These are phyloP conservation scores for Juglanconis juglandina DNA, from an alignment of 2,329 filamentous ascomycete species.

Conservation along the genomic window DNA sequence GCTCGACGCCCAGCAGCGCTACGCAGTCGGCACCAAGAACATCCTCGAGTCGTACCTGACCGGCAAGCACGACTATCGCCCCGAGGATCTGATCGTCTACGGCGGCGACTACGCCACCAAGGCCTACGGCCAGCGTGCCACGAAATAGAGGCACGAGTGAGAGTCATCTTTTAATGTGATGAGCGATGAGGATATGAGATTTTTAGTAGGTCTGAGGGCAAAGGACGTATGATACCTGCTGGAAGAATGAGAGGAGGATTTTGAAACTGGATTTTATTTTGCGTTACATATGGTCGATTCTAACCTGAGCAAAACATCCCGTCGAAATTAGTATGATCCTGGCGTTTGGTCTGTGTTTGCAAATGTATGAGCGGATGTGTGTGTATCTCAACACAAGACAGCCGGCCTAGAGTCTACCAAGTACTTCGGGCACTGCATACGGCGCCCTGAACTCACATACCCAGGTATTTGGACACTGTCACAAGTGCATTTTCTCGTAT, in stretches of 20 bases:
- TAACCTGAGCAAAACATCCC: too few species aligned
- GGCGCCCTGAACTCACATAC: too few species aligned
- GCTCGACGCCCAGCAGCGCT: constrained; percentile 94
- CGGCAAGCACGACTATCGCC: constrained; percentile 81
- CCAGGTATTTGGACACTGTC: too few species aligned
- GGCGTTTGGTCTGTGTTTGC: too few species aligned
- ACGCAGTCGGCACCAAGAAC: constrained; percentile 80
- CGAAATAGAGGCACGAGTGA: constrained; percentile 30
- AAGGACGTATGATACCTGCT: not conserved
- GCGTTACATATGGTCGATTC: too few species aligned
- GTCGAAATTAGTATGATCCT: too few species aligned
- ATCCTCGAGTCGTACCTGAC: constrained; percentile 90
- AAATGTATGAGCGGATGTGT: too few species aligned
- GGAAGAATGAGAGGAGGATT: not conserved
- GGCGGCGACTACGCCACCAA: constrained; percentile 91
- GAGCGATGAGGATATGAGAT: not conserved
- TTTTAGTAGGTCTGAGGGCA: not conserved
- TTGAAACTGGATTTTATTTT: not conserved
- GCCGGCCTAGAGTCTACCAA: too few species aligned
- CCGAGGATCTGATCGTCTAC: constrained; percentile 87
- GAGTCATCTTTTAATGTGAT: not conserved
- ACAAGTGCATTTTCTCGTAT: too few species aligned
- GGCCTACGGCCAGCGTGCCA: constrained; percentile 76
- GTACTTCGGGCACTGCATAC: too few species aligned
- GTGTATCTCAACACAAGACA: too few species aligned